A percentile compares a stretch with the other conserved stretches of the same genome.
These are phyloP conservation scores for Paramecium sexaurelia DNA, from an alignment of 73 alveolate species.

Conservation along the genomic window DNA sequence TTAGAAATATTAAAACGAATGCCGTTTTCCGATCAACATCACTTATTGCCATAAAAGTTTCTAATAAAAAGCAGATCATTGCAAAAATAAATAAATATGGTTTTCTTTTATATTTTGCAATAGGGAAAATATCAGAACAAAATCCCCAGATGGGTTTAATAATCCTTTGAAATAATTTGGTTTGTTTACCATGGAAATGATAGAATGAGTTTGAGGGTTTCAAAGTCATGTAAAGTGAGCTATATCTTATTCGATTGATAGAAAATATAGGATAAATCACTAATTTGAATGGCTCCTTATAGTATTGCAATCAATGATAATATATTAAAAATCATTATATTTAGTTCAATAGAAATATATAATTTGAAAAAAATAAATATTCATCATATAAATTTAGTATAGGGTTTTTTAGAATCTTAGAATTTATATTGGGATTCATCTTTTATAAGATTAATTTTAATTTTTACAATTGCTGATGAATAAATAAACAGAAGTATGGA, in stretches of 20 bases:
- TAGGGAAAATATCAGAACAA: conserved; percentile 88
- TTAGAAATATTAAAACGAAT: conserved; percentile 52
- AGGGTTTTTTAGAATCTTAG: too few species aligned
- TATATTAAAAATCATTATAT: conserved; percentile 25
- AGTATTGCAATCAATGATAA: conserved; percentile 39
- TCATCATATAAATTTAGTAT: background rate
- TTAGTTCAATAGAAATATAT: background rate
- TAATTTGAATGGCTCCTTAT: conserved; percentile 32
- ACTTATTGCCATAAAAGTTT: conserved; percentile 75
- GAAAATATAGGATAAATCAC: conserved; percentile 40
- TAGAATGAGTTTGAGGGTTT: background rate
- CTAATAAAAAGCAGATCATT: conserved; percentile 69
- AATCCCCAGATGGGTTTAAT: conserved; percentile 96
- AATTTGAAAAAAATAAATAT: too few species aligned
- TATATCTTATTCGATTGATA: background rate
- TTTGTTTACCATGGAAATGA: conserved; percentile 45
- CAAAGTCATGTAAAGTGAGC: background rate
- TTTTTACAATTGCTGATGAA: too few species aligned
- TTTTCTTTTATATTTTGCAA: conserved; percentile 84
- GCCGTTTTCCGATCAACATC: conserved; percentile 67
- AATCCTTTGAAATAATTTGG: conserved; percentile 68
- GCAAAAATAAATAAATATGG: conserved; percentile 87
- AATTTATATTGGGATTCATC: too few species aligned
- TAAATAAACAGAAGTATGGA: too few species aligned
- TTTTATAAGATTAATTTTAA: too few species aligned